These are phyloP conservation scores for Pyricularia pennisetigena DNA, from an alignment of 2,329 filamentous ascomycete genomes.

Conservation along the genomic window DNA sequence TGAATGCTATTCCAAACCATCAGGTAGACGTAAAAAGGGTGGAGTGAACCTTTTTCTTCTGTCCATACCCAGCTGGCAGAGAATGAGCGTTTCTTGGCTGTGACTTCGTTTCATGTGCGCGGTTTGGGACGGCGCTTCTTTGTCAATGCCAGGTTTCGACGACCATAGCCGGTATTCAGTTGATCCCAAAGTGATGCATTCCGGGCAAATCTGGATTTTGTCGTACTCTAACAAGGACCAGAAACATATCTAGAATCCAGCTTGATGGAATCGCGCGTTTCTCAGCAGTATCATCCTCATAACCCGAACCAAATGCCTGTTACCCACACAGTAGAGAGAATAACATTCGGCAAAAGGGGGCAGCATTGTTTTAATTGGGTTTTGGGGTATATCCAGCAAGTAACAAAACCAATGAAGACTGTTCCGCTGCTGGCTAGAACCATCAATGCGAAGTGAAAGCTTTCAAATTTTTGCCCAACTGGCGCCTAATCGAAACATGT, in stretches of 20 bases:
- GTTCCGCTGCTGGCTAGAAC: neutral
- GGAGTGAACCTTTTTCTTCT: neutral
- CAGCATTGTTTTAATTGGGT: neutral
- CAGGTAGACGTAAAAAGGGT: neutral
- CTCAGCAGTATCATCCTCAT: neutral
- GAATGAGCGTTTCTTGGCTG: neutral
- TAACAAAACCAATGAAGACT: neutral
- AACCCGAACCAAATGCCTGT: neutral
- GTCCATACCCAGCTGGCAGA: neutral
- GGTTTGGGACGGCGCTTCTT: neutral
- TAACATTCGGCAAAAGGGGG: neutral
- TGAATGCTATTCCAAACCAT: neutral
- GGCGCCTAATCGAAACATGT: neutral
- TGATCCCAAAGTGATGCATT: neutral
- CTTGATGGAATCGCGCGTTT: neutral
- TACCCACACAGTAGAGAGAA: neutral
- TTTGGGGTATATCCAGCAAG: neutral
- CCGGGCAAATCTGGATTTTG: neutral
- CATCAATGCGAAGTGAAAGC: neutral
- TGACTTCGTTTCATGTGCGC: neutral
- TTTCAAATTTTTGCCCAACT: neutral
- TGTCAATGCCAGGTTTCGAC: neutral
- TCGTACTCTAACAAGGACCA: neutral
- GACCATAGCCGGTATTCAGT: neutral
- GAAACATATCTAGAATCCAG: neutral